Base-by-base conservation (phyloP, 2,329 filamentous ascomycete genomes). In the Fusarium albosuccineum region DNA sequence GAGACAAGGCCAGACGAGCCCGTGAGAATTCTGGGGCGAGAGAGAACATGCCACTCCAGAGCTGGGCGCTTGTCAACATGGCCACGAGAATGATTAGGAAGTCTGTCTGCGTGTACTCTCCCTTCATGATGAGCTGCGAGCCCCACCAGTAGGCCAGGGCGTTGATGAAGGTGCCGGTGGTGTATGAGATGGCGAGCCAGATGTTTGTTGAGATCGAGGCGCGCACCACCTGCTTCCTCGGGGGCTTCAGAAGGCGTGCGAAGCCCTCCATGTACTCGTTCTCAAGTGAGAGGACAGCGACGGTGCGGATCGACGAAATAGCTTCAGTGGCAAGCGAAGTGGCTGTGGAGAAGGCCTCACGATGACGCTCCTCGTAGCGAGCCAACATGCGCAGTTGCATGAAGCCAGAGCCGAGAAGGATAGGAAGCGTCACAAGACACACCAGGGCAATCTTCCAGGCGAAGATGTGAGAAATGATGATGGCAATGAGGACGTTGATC, bases 61-160 rank as follows among this genome's bases (percentile, higher is more conserved):
- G 82, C 74, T 92, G 89, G 0, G 91, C 90, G 53, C 88, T 90
- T 36, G 93, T 88, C 2, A 94, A 83, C 68, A 94, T 86, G 5
- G 91, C 84, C 9, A 91, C 83, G 3, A 93, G 82, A 6, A 93
- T 89, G 68, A 92, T 91, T 75, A 94, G 88, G 78, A 93, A 94
- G 17, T 91, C 85, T 26, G 88, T 88, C 34, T 85, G 86, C 2
- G 80, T 82, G 67, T 91, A 91, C 55, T 87, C 79, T 6, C 91
- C 90, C 37, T 84, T 82, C 56, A 89, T 85, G 62, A 93, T 91
- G 64, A 89, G 87, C 71, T 87, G 89, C 0, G 90, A 85, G 4
- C 91, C 91, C 91, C 91, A 94, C 90, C 91, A 94, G 77, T 93
- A 94, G 1, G 91, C 89, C 46, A 94, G 84, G 0, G 91, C 89